These are phyloP conservation scores for Saturnispora bothae DNA, from an alignment of 805 yeast species.

Conservation along the genomic window DNA sequence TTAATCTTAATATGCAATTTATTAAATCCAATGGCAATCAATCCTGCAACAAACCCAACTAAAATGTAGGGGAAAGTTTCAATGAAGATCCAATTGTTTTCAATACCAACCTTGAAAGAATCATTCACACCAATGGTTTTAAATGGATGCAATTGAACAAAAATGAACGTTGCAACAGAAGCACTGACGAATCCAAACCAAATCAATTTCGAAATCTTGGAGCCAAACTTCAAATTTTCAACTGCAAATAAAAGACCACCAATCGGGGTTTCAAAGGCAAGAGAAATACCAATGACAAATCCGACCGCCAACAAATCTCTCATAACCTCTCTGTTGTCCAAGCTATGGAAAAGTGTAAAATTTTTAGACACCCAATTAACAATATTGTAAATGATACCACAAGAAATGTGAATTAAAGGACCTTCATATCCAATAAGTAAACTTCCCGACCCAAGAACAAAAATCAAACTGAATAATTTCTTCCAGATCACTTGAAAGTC, in stretches of 20 bases:
- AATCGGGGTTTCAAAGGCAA: conserved; percentile 79
- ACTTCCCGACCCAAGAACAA: conserved; percentile 60
- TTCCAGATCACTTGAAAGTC: conserved; percentile 39
- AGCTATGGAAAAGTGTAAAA: conserved; percentile 7
- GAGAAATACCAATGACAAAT: conserved; percentile 74
- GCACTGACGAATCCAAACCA: conserved; percentile 82
- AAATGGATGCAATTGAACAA: conserved; percentile 43
- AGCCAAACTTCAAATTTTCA: conserved; percentile 57
- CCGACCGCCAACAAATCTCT: conserved; percentile 67
- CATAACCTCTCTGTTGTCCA: conserved; percentile 43
- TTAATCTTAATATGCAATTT: conserved; percentile 38
- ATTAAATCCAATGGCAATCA: conserved; percentile 47
- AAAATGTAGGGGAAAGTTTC: conserved; percentile 66
- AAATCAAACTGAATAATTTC: conserved; percentile 47
- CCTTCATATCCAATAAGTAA: conserved; percentile 83
- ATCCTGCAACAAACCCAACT: conserved; percentile 62
- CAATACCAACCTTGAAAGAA: conserved; percentile 56
- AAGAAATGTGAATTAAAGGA: conserved; percentile 71
- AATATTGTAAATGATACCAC: conserved; percentile 40
- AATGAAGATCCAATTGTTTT: conserved; percentile 59
- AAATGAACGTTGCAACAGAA: conserved; percentile 54
- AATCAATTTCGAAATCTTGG: conserved; percentile 53
- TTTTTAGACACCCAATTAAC: conserved; percentile 24
- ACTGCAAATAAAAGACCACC: conserved; percentile 78
- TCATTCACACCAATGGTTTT: conserved; percentile 29